phyloP scores from a whole-genome alignment of 1,139 yeast species.

The Candida gigantensis region DNA sequence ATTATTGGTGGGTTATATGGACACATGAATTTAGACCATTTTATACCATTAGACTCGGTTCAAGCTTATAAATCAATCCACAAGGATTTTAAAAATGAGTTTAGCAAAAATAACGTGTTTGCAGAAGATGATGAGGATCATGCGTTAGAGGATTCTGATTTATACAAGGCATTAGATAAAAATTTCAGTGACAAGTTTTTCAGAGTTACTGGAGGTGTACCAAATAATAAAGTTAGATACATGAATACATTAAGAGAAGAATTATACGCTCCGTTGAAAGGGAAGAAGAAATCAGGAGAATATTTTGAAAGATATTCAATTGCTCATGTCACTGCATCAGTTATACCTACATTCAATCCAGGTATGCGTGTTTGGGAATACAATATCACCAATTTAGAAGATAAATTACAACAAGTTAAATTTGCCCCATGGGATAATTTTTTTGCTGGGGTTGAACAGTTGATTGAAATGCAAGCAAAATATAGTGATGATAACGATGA shows the following conservation, averaged over 20 bases:
- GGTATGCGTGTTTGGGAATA: constrained; percentile 86
- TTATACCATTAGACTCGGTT: constrained; percentile 71
- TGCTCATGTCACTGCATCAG: constrained; percentile 70
- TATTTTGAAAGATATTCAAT: constrained; percentile 63
- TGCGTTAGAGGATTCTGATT: constrained; percentile 20
- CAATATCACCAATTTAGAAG: constrained; percentile 57
- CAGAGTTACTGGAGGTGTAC: constrained; percentile 57
- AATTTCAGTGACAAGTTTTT: constrained; percentile 21
- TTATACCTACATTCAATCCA: constrained; percentile 86
- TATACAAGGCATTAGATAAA: constrained; percentile 16
- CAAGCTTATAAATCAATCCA: constrained; percentile 61
- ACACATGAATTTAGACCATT: constrained; percentile 88
- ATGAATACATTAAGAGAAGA: constrained; percentile 56
- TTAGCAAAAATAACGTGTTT: constrained; percentile 1
- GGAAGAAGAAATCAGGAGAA: constrained; percentile 44
- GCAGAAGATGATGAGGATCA: constrained; percentile 17
- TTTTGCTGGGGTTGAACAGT: constrained; percentile 47
- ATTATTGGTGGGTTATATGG: constrained; percentile 83
- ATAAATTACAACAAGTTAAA: constrained; percentile 17
- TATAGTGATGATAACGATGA: constrained; percentile 18
- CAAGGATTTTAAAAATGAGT: constrained; percentile 16
- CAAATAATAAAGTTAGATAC: constrained; percentile 61
- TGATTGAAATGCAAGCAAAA: constrained; percentile 25
- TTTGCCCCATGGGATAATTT: constrained; percentile 56
- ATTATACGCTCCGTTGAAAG: constrained; percentile 51